Evolutionary conservation across 768 basidiomycete species (phyloP).

Genomic region (Boletus reticuloceps): DNA sequence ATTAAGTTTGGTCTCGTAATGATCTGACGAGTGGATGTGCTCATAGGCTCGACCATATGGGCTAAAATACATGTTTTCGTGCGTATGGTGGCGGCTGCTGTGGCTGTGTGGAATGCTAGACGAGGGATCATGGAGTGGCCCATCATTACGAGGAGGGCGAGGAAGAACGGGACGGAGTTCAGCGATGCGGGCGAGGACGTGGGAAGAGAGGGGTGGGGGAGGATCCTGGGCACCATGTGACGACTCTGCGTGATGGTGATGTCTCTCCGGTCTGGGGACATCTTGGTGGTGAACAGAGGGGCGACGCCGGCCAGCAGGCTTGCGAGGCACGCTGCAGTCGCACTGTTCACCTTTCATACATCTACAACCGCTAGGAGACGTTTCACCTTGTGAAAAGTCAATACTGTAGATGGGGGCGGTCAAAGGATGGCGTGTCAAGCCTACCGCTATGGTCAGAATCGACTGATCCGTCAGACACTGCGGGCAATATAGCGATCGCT

Average conservation of each 20-base stretch:
- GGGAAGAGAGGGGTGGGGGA: conserved; percentile 36
- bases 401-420: conserved; percentile 37
- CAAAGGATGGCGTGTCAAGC: conserved; percentile 48
- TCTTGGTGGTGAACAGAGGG: conserved; percentile 27
- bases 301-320: conserved; percentile 37
- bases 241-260: conserved; percentile 18
- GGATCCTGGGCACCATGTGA: conserved; percentile 9
- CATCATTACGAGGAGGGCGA: conserved; percentile 43
- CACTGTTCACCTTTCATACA: conserved; percentile 47
- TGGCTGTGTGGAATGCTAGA: conserved; percentile 42
- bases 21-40: conserved; percentile 38
- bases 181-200: conserved; percentile 59
- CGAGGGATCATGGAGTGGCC: conserved; percentile 49
- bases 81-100: conserved; percentile 43
- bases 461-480: conserved; percentile 47
- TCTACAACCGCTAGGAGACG: conserved; percentile 47
- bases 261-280: conserved; percentile 29
- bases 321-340: conserved; percentile 56
- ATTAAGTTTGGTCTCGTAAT: conserved; percentile 24
- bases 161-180: conserved; percentile 72
- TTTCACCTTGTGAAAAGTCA: conserved; percentile 48
- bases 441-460: conserved; percentile 69
- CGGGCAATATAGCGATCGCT: conserved; percentile 40
- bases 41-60: conserved; percentile 72
- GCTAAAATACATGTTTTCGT: conserved; percentile 53